phyloP scores from a whole-genome alignment of 345 rosid species.

The Nasturtium officinale region DNA sequence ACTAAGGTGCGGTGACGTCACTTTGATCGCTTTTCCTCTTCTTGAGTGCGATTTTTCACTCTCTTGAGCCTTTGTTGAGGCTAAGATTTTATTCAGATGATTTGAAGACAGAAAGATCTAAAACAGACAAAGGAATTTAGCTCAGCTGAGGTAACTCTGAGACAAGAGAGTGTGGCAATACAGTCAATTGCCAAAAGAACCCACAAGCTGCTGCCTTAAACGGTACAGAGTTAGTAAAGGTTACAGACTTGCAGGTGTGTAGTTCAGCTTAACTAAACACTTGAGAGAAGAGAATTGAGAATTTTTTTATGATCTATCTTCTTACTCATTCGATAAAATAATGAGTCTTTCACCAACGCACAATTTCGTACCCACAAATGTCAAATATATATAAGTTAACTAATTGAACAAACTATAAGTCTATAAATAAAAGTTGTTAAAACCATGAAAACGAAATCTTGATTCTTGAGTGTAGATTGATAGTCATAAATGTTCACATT shows the following conservation, averaged over 20 bases:
- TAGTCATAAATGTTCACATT: conserved; percentile 38
- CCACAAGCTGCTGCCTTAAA: background rate
- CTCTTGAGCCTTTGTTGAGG: background rate
- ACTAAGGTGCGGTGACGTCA: background rate
- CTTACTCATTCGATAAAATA: no score
- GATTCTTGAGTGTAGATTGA: conserved; percentile 19
- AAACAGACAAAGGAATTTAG: background rate
- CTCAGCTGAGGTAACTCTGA: background rate
- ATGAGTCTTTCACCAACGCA: conserved; percentile 26
- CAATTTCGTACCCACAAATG: conserved; percentile 12
- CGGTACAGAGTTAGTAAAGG: background rate
- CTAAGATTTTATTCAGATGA: background rate
- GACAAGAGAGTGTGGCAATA: background rate
- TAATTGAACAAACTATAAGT: conserved; percentile 16
- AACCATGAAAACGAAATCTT: conserved; percentile 20
- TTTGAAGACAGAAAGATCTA: no score
- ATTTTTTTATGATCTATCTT: no score
- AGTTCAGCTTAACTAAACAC: background rate
- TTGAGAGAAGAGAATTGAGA: background rate
- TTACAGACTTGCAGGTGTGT: background rate
- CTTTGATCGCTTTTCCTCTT: background rate
- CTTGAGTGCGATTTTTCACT: background rate
- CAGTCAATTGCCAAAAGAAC: background rate
- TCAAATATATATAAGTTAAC: background rate
- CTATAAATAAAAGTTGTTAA: background rate